These are phyloP conservation scores for Kodamaea lidongshanica DNA, from an alignment of 805 yeast genomes.

Conservation along the genomic window DNA sequence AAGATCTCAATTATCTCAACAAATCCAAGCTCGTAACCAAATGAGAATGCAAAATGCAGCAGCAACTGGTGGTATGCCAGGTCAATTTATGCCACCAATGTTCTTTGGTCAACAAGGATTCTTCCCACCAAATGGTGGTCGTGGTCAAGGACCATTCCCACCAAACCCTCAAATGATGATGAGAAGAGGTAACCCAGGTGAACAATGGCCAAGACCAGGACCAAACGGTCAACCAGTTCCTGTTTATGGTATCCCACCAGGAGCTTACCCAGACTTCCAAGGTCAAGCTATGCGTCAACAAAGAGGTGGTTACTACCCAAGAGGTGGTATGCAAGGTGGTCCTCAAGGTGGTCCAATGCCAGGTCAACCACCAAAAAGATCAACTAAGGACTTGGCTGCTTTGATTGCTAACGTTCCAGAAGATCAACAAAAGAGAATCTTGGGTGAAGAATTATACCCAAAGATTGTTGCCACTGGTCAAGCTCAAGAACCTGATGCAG, in stretches of 20 bases:
- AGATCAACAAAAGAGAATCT: slow-evolving; percentile 92
- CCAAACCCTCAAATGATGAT: slow-evolving; percentile 78
- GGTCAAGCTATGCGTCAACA: slow-evolving; percentile 45
- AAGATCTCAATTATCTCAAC: slow-evolving; percentile 94
- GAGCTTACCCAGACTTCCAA: slow-evolving; percentile 51
- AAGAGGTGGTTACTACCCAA: slow-evolving; percentile 52
- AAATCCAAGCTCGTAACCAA: slow-evolving; percentile 96
- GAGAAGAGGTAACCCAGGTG: slow-evolving; percentile 51
- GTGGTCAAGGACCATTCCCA: slow-evolving; percentile 71
- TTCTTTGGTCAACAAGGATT: slow-evolving; percentile 82
- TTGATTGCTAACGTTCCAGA: slow-evolving; percentile 61
- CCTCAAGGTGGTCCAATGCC: slow-evolving; percentile 20
- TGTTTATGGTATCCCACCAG: slow-evolving; percentile 82
- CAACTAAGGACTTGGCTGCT: slow-evolving; percentile 52
- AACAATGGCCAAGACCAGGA: slow-evolving; percentile 66
- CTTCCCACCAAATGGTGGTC: slow-evolving; percentile 75
- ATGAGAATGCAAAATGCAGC: slow-evolving; percentile 97
- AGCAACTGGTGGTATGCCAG: slow-evolving; percentile 78
- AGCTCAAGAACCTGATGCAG: slow-evolving; percentile 88
- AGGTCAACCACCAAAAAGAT: slow-evolving; percentile 17
- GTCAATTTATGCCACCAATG: slow-evolving; percentile 83
- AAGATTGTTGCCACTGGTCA: slow-evolving; percentile 81
- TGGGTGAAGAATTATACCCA: slow-evolving; percentile 96
- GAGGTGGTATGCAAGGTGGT: slow-evolving; percentile 35
- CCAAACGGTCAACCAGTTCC: slow-evolving; percentile 84